Percentiles rank a stretch among this genome's conserved stretches.
phyloP scores from a whole-genome alignment of 768 basidiomycete species.

The Dioszegia crocea region DNA sequence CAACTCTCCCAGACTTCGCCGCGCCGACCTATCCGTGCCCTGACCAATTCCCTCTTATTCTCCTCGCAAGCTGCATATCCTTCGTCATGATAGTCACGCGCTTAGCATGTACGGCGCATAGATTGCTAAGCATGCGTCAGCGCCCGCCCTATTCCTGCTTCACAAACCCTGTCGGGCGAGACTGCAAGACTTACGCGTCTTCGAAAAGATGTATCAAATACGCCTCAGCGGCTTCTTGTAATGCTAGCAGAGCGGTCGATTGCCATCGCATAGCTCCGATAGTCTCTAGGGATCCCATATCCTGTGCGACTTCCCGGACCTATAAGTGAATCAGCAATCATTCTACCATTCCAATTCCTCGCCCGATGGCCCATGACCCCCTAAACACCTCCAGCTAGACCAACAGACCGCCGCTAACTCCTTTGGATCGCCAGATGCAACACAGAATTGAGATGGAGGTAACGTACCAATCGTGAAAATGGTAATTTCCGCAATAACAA shows the following conservation, averaged over 20 bases:
- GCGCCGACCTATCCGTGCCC: slow-evolving; percentile 22
- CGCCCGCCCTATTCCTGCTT: background rate
- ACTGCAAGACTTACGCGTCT: slow-evolving; percentile 73
- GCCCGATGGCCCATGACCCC: too few relatives aligned
- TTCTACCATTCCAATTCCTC: too few relatives aligned
- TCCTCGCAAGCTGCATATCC: slow-evolving; percentile 91
- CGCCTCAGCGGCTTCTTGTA: slow-evolving; percentile 81
- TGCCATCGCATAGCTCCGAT: slow-evolving; percentile 80
- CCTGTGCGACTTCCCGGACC: slow-evolving; percentile 92
- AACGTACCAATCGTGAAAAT: slow-evolving; percentile 81
- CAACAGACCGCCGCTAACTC: too few relatives aligned
- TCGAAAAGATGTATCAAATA: slow-evolving; percentile 90
- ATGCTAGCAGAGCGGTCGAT: slow-evolving; percentile 81
- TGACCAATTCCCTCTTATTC: slow-evolving; percentile 85
- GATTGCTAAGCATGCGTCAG: slow-evolving; percentile 61
- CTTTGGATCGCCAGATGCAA: background rate
- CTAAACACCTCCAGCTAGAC: too few relatives aligned
- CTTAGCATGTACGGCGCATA: slow-evolving; percentile 96
- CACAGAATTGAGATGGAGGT: background rate
- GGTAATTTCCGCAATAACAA: slow-evolving; percentile 80
- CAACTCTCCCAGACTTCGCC: background rate
- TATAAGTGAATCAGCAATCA: slow-evolving; percentile 44
- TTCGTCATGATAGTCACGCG: slow-evolving; percentile 96
- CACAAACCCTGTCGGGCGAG: background rate
- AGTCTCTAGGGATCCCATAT: slow-evolving; percentile 67